Conservation (phyloP, 2,329 filamentous ascomycete species). For the Beauveria australis region DNA sequence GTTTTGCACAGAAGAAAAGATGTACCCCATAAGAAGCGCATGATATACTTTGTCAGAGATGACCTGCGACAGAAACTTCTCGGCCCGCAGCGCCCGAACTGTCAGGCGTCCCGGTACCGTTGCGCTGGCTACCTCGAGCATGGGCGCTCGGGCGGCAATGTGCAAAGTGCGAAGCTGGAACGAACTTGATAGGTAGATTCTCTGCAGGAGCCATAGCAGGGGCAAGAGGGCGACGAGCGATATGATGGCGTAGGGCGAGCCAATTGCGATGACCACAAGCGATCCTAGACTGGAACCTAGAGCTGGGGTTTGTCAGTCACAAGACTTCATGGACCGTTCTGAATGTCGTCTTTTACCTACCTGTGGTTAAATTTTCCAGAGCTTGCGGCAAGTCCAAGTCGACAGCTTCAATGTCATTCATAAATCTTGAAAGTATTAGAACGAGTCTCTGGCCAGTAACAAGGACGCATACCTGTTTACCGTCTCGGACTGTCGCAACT, state of each 20-base stretch:
- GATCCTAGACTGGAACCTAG: not conserved
- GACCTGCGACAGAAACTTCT: too few relatives aligned
- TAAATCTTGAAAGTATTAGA: too few relatives aligned
- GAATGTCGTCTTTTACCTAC: too few relatives aligned
- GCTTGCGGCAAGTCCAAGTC: slow-evolving; percentile 1
- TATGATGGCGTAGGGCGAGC: slow-evolving; percentile 1
- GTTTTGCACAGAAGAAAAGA: not conserved
- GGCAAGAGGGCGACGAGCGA: not conserved
- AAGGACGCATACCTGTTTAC: not conserved
- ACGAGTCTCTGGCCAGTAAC: too few relatives aligned
- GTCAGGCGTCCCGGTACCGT: not conserved
- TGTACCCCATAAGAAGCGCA: not conserved
- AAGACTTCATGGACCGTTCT: too few relatives aligned
- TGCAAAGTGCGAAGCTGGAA: not conserved
- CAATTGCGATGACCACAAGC: slow-evolving; percentile 1
- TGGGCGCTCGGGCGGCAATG: slow-evolving; percentile 1
- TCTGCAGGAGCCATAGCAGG: not conserved
- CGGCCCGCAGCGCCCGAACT: not conserved
- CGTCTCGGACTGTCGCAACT: too few relatives aligned
- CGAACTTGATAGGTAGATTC: not conserved
- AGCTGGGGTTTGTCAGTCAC: too few relatives aligned
- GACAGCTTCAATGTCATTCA: too few relatives aligned
- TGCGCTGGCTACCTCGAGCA: not conserved
- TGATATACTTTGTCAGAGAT: not conserved
- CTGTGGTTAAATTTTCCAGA: not conserved